Evolutionary conservation across 1,284 basidiomycete species (phyloP), one percentile per base, ranked within the genome.

Genomic region (Puccinia hordei): DNA sequence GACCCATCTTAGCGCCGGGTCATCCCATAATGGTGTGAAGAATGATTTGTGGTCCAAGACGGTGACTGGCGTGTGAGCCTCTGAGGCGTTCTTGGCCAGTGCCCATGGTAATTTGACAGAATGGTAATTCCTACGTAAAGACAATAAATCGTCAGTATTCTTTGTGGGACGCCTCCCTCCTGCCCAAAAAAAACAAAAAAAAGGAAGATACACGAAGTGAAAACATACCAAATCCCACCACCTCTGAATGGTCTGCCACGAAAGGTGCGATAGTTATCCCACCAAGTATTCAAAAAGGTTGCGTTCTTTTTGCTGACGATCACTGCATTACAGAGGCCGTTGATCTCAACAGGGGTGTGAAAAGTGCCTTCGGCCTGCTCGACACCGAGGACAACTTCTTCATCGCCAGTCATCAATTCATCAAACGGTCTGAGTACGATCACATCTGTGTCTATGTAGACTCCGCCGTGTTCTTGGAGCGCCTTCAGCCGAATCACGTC

Each of bases 21-120:
- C 76, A 61, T 79, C 76, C 76, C 76, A 79, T n/a, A 79, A 38
- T 38, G 76, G 76, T 8, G 65, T 79, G 68, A 79, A 79, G 53
- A 79, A 79, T 13, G 76, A 79, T 30, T 51, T 46, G 69, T 79
- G 76, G 38, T 79, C 76, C 30, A 79, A 61, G 33, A 79, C 76
- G 46, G 76, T 79, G 49, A 79, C 65, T 17, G 65, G 68, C n/a
- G 76, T 57, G 55, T 79, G 30, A 35, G 2, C 61, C 17, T 24
- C 35, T 6, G 33, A 59, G 15, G 76, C 76, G 33, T 79, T 71
- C 41, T 79, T 79, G n/a, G 76, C 76, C 12, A 79, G 30, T 10
- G 33, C 38, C 76, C 76, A 79, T 41, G 76, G 76, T 46, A 79
- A 30, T 27, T 71, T 72, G 35, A 79, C 76, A 10, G 76, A 79